Evolutionary conservation across 2,329 filamentous ascomycete genomes (phyloP), one percentile per base, ranked within the genome.

Genomic region (Aspergillus tanneri): DNA sequence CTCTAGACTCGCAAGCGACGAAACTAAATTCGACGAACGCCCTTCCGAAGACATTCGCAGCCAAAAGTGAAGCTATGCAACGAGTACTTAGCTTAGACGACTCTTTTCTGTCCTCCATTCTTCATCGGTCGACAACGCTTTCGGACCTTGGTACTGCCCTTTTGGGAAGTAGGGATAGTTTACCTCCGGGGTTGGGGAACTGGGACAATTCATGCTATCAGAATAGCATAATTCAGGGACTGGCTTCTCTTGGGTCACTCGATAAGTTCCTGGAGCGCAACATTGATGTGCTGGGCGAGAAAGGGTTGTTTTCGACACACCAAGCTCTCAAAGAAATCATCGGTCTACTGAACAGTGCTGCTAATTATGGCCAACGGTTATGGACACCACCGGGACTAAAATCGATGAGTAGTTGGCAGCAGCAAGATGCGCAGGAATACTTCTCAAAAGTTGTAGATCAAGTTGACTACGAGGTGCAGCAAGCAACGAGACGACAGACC

Each of bases 401-500:
- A 70, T 91, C 85, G 8, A 95, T 97, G 86, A 92, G 86, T 68
- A 96, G 88, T 23, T 95, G 88, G 82, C 88, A 95, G 58, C 93
- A 97, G 66, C 93, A 99, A 70, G 93, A 99, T 71, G 93, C 93
- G 4, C 93, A 97, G 65, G 93, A 99, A 68, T 99, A 97, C 68
- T 96, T 88, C 61, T 92, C 90, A 12, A 95, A 92, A 62, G 78
- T 99, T 11, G 70, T 96, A 39, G 90, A 92, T 57, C 85, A 91
- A 59, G 76, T 96, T 22, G 89, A 96, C 61, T 86, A 86, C 61
- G 89, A 95, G 63, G 76, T 89, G 32, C 73, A 76, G 16, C 79
- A 77, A 56, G 77, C 77, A 37, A 72, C 72, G 49, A 63, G 68
- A 46, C 61, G 66, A 50, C 55, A 76, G 65, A 67, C 74, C 59